phyloP scores from a whole-genome alignment of 2,329 filamentous ascomycete genomes.

The Phyllosticta capitalensis region DNA sequence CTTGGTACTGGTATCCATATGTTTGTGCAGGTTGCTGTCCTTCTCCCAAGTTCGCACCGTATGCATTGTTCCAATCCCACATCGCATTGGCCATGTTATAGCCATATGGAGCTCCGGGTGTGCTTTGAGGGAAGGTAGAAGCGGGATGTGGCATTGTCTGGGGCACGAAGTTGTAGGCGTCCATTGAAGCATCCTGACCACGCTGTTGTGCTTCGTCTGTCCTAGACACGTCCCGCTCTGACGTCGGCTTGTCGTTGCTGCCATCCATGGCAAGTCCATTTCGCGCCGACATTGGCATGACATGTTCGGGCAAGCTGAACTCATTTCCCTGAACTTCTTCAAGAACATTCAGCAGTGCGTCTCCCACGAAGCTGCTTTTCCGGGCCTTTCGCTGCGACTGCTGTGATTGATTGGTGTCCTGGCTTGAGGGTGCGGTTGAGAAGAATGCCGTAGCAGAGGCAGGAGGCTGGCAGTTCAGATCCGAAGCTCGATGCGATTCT shows the following conservation, averaged over 20 bases:
- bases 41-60: background rate
- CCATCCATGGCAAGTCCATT: background rate
- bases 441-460: background rate
- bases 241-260: background rate
- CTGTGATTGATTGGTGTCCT: background rate
- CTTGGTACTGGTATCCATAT: background rate
- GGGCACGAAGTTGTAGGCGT: background rate
- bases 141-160: background rate
- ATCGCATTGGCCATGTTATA: conserved; percentile 2
- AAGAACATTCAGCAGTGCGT: conserved; percentile 7
- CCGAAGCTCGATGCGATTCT: background rate
- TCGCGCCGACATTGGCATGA: background rate
- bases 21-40: background rate
- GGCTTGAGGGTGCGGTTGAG: background rate
- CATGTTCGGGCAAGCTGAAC: background rate
- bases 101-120: background rate
- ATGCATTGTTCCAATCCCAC: conserved; percentile 3
- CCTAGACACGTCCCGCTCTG: background rate
- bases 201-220: background rate
- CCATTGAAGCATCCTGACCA: background rate
- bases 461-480: background rate
- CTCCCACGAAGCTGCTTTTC: conserved; percentile 7
- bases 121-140: background rate
- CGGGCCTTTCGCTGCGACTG: no score
- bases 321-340: background rate